phyloP scores from a whole-genome alignment of 2,329 filamentous ascomycete species.

The Sphaerulina musiva region DNA sequence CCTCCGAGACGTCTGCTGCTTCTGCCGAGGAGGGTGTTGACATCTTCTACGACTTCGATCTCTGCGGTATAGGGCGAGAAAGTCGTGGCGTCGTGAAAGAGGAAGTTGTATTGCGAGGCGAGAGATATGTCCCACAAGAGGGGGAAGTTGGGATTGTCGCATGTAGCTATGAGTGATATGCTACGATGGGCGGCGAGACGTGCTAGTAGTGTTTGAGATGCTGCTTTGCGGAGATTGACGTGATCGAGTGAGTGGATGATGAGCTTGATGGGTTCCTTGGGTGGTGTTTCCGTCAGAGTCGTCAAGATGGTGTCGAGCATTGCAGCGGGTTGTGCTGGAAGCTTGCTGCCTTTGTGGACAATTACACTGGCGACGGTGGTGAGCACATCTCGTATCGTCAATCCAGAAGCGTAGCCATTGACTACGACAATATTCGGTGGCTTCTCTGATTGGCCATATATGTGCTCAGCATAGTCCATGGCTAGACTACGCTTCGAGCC shows the following conservation, averaged over 20 bases:
- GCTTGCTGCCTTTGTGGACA: constrained; percentile 44
- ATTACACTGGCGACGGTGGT: constrained; percentile 61
- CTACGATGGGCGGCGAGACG: constrained; percentile 67
- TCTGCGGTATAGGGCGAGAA: constrained; percentile 69
- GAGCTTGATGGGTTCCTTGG: constrained; percentile 30
- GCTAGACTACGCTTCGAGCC: constrained; percentile 78
- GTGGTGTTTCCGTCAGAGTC: constrained; percentile 48
- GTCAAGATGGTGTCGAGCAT: constrained; percentile 62
- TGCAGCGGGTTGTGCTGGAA: constrained; percentile 59
- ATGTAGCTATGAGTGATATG: constrained; percentile 69
- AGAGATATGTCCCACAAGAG: constrained; percentile 83
- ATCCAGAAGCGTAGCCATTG: constrained; percentile 71
- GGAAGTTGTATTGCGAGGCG: constrained; percentile 75
- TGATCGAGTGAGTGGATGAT: constrained; percentile 81
- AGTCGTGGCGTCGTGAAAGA: constrained; percentile 92
- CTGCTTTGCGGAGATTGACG: constrained; percentile 62
- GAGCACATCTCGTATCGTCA: constrained; percentile 63
- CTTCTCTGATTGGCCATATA: constrained; percentile 46
- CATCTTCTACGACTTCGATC: constrained; percentile 79
- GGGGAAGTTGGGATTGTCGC: constrained; percentile 80
- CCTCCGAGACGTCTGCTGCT: constrained; percentile 74
- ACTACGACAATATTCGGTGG: constrained; percentile 66
- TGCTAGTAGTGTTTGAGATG: constrained; percentile 65
- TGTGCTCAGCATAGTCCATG: constrained; percentile 65
- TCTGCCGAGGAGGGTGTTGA: constrained; percentile 78